phyloP scores from a whole-genome alignment of 495 filamentous ascomycete species.

The Penicillium silybi region DNA sequence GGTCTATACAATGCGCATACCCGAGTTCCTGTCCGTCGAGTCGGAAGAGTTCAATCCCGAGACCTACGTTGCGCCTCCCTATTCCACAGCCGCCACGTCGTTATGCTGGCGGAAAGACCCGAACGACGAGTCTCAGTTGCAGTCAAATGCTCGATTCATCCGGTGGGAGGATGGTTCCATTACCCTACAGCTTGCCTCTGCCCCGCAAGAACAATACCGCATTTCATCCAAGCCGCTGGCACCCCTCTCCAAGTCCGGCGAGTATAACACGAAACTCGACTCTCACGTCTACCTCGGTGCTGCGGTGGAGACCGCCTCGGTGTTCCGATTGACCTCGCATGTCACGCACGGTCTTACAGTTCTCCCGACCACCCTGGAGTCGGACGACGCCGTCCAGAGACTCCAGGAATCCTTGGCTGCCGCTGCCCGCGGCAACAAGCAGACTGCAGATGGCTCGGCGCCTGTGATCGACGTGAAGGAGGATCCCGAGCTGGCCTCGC shows the following conservation, averaged over 20 bases:
- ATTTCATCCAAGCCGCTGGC: conserved; percentile 72
- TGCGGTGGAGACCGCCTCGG: conserved; percentile 61
- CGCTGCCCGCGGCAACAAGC: conserved; percentile 51
- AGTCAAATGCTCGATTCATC: conserved; percentile 74
- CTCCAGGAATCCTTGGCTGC: conserved; percentile 67
- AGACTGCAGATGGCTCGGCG: conserved; percentile 55
- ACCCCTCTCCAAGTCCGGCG: conserved; percentile 55
- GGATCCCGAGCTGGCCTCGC: conserved; percentile 78
- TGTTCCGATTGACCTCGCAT: conserved; percentile 75
- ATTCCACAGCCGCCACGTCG: conserved; percentile 61
- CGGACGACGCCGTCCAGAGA: conserved; percentile 73
- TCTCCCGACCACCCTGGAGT: conserved; percentile 61
- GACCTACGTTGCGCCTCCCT: conserved; percentile 66
- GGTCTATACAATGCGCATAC: conserved; percentile 76
- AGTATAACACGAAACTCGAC: conserved; percentile 66
- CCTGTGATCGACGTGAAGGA: conserved; percentile 58
- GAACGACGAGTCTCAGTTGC: conserved; percentile 52
- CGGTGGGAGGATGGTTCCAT: conserved; percentile 83
- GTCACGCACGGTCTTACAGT: conserved; percentile 73
- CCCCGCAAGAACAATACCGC: conserved; percentile 74
- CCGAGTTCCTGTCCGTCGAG: conserved; percentile 73
- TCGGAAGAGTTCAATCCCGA: conserved; percentile 68
- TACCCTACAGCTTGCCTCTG: conserved; percentile 70
- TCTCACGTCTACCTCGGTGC: conserved; percentile 80
- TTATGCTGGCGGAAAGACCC: conserved; percentile 69